A percentile compares a stretch with the other conserved stretches of the same genome.
These are phyloP conservation scores for Suhomyces choctaworum DNA, from an alignment of 1,139 yeast species.

Conservation along the genomic window DNA sequence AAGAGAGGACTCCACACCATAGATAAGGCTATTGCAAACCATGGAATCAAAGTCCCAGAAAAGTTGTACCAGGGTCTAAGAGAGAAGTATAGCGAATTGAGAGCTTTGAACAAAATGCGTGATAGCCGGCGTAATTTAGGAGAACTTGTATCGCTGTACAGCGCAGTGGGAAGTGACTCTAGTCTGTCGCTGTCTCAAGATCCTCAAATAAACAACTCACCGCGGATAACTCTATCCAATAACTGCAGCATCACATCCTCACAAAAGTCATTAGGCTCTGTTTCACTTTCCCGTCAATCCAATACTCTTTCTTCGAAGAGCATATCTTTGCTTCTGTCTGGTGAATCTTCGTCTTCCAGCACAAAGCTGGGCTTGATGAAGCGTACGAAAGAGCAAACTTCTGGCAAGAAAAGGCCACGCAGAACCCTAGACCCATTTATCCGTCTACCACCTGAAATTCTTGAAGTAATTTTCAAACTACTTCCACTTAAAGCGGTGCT, in stretches of 20 bases:
- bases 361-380: constrained; percentile 5
- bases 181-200: not conserved
- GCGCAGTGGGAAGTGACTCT: not conserved
- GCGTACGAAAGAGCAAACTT: not conserved
- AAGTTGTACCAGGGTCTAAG: constrained; percentile 30
- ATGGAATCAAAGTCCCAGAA: constrained; percentile 27
- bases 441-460: constrained; percentile 32
- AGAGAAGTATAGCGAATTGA: constrained; percentile 25
- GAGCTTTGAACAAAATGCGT: constrained; percentile 9
- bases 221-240: not conserved
- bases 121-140: not conserved
- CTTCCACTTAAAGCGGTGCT: constrained; percentile 25
- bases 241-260: not conserved
- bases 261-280: not conserved
- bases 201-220: not conserved
- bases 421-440: constrained; percentile 30
- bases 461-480: constrained; percentile 28
- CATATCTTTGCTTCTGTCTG: not conserved
- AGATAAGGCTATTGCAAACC: constrained; percentile 27
- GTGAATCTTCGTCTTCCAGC: constrained; percentile 1
- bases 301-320: not conserved
- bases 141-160: too few species aligned
- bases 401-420: constrained; percentile 1
- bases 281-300: too few species aligned
- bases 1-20: constrained; percentile 40